phyloP scores from a whole-genome alignment of 2,329 filamentous ascomycete genomes.

The Xylariaceae sp. region DNA sequence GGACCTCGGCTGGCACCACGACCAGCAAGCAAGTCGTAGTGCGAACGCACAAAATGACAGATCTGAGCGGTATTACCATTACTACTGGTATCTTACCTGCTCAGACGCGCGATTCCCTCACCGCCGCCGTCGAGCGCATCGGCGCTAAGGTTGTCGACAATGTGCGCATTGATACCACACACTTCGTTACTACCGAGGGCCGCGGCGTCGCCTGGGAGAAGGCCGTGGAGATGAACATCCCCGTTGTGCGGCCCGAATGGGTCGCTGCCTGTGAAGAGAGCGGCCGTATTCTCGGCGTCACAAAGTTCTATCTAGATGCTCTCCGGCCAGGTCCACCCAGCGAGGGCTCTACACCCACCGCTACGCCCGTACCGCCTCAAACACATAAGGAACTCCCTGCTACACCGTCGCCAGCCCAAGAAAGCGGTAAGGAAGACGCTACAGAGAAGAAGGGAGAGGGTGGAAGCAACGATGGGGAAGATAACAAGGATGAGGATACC shows the following conservation, averaged over 20 bases:
- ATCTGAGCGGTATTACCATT: conserved; percentile 90
- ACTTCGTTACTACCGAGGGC: conserved; percentile 95
- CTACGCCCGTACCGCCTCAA: conserved; percentile 20
- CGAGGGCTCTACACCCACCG: conserved; percentile 34
- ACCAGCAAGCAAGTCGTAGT: conserved; percentile 79
- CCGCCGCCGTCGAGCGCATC: conserved; percentile 75
- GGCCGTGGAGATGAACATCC: conserved; percentile 95
- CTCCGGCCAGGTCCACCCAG: conserved; percentile 44
- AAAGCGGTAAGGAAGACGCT: conserved; percentile 18
- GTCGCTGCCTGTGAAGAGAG: conserved; percentile 92
- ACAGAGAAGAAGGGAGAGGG: conserved; percentile 22
- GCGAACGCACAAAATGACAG: conserved; percentile 97
- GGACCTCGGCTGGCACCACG: conserved; percentile 85
- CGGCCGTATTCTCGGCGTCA: conserved; percentile 86
- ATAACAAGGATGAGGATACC: conserved; percentile 34
- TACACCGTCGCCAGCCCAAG: conserved; percentile 22
- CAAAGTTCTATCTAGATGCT: conserved; percentile 94
- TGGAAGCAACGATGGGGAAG: conserved; percentile 20
- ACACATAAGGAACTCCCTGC: conserved; percentile 31
- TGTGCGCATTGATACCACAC: conserved; percentile 94
- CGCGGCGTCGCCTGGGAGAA: conserved; percentile 90
- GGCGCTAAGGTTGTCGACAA: conserved; percentile 87
- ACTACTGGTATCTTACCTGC: conserved; percentile 82
- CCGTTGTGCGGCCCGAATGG: conserved; percentile 95
- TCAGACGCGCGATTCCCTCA: conserved; percentile 66